These are phyloP conservation scores for Pichia sp. DNA, from an alignment of 1,139 yeast species.

Conservation along the genomic window DNA sequence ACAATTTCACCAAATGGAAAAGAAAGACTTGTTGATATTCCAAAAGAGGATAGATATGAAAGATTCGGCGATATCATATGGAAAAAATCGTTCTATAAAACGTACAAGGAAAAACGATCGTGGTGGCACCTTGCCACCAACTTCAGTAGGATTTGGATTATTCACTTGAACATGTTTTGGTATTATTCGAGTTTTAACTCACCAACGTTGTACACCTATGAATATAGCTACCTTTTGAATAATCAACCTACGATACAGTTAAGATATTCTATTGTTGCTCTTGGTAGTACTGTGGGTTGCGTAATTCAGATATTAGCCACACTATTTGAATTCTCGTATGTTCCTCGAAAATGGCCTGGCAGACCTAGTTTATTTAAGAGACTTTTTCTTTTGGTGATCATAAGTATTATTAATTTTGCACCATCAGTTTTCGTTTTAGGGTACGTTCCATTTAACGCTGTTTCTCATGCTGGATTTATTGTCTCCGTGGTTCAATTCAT, in stretches of 20 bases:
- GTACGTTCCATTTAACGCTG: constrained; percentile 47
- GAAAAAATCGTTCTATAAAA: constrained; percentile 62
- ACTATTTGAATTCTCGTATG: constrained; percentile 56
- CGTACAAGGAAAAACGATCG: constrained; percentile 67
- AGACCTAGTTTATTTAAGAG: constrained; percentile 47
- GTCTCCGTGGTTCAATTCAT: constrained; percentile 57
- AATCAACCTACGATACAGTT: constrained; percentile 65
- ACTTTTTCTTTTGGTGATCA: constrained; percentile 37
- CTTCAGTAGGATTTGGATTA: constrained; percentile 79
- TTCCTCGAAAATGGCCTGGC: constrained; percentile 71
- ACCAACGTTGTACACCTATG: constrained; percentile 66
- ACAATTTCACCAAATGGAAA: constrained; percentile 34
- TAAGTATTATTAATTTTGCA: constrained; percentile 46
- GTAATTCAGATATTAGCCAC: constrained; percentile 60
- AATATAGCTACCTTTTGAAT: constrained; percentile 53
- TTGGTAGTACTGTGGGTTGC: constrained; percentile 72
- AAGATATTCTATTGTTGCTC: constrained; percentile 55
- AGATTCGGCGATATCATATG: constrained; percentile 53
- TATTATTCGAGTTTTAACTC: constrained; percentile 75
- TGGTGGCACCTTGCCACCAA: constrained; percentile 77
- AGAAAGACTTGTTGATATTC: constrained; percentile 42
- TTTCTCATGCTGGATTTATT: constrained; percentile 46
- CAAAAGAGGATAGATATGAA: constrained; percentile 43
- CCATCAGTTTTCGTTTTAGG: constrained; percentile 64
- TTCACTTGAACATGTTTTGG: constrained; percentile 77